Percentiles rank a stretch among this genome's conserved stretches.
These are phyloP conservation scores for Blastobotrys chiropterorum DNA, from an alignment of 805 yeast species.

Conservation along the genomic window DNA sequence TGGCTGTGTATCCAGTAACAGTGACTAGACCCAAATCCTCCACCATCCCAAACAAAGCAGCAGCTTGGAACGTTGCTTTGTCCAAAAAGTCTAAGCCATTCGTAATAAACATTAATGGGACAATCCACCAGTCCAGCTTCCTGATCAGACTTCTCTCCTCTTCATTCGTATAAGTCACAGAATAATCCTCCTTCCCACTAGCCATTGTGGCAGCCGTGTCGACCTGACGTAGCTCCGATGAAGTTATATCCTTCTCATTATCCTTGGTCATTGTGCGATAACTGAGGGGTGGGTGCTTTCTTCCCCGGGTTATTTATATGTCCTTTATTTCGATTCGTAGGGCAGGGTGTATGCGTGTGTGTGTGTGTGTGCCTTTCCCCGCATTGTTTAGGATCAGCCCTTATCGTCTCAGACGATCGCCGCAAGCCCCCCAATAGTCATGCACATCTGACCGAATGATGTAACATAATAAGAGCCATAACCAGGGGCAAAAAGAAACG, in stretches of 20 bases:
- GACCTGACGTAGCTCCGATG: background rate
- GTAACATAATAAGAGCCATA: too few species aligned
- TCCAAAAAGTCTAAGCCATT: slow-evolving; percentile 52
- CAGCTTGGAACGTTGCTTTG: slow-evolving; percentile 48
- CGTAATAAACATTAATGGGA: slow-evolving; percentile 50
- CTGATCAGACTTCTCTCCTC: slow-evolving; percentile 35
- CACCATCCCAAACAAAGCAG: slow-evolving; percentile 47
- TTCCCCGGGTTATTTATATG: too few species aligned
- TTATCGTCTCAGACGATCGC: too few species aligned
- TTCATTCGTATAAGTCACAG: slow-evolving; percentile 19
- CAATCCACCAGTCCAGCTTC: slow-evolving; percentile 48
- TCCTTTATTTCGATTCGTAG: too few species aligned
- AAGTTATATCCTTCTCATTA: background rate
- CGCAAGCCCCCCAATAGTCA: too few species aligned
- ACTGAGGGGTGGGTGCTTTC: too few species aligned
- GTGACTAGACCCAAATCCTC: slow-evolving; percentile 45
- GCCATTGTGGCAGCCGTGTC: background rate
- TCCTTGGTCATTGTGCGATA: background rate
- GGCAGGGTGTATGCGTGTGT: too few species aligned
- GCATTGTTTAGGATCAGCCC: too few species aligned
- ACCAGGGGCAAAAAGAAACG: too few species aligned
- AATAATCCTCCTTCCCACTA: slow-evolving; percentile 8
- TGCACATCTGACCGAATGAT: too few species aligned
- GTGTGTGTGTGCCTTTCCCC: too few species aligned
- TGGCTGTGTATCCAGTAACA: slow-evolving; percentile 14